phyloP scores from a whole-genome alignment of 768 basidiomycete genomes.

The Leccinum boreale region DNA sequence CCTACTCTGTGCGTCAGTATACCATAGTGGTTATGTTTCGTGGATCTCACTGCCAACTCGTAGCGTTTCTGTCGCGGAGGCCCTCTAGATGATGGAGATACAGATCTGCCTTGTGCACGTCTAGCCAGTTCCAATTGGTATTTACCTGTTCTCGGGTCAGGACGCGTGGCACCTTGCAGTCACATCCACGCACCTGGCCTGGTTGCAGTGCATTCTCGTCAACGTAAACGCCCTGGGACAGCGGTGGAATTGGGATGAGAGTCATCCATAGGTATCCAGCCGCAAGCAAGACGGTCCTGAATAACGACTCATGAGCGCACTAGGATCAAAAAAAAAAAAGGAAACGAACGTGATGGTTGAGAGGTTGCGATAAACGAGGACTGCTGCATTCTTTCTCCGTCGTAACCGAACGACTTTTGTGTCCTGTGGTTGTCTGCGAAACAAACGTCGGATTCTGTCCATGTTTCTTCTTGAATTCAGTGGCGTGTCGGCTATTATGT shows the following conservation, averaged over 20 bases:
- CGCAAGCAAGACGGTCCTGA: conserved; percentile 55
- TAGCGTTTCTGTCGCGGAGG: conserved; percentile 59
- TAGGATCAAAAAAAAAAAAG: neutral
- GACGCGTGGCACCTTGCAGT: neutral
- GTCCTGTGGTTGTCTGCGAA: conserved; percentile 22
- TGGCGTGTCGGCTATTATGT: neutral
- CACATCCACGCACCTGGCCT: conserved; percentile 57
- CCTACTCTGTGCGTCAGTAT: conserved; percentile 37
- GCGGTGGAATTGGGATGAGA: conserved; percentile 61
- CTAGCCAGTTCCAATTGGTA: conserved; percentile 88
- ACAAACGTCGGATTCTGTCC: conserved; percentile 21
- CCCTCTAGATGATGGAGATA: conserved; percentile 70
- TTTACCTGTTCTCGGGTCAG: conserved; percentile 60
- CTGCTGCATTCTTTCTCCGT: conserved; percentile 39
- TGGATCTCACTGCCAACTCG: conserved; percentile 66
- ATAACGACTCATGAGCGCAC: neutral
- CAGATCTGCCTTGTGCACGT: conserved; percentile 84
- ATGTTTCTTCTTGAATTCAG: conserved; percentile 5
- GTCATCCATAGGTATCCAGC: conserved; percentile 82
- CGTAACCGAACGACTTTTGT: conserved; percentile 42
- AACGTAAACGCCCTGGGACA: conserved; percentile 74
- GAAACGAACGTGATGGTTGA: conserved; percentile 30
- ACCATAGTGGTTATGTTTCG: neutral
- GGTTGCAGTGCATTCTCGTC: conserved; percentile 97
- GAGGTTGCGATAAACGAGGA: conserved; percentile 32